Evolutionary conservation across 179 eudicot species (phyloP).

Genomic region (Drosera spatulata): DNA sequence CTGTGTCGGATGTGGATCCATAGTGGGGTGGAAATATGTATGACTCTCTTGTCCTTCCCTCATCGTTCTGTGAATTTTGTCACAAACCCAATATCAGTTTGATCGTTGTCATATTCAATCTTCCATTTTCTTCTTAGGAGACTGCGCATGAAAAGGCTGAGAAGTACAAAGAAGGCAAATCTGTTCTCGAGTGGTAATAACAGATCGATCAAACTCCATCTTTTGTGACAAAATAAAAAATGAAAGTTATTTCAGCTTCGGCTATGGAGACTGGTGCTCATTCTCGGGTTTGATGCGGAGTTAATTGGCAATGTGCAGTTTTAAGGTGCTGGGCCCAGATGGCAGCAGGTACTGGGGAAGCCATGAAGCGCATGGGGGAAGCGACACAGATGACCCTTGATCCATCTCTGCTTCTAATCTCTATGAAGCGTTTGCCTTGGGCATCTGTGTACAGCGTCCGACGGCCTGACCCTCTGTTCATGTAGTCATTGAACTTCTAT

Average conservation of each 20-base stretch:
- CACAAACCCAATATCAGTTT: no score
- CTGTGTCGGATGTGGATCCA: constrained; percentile 88
- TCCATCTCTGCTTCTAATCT: neutral
- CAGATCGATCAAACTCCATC: constrained; percentile 15
- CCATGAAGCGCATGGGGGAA: constrained; percentile 65
- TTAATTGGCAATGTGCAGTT: constrained; percentile 24
- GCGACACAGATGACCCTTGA: constrained; percentile 43
- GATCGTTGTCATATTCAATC: constrained; percentile 13
- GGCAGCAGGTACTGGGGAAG: constrained; percentile 64
- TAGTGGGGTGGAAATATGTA: constrained; percentile 99
- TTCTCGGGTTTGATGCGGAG: no score
- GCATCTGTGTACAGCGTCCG: no score
- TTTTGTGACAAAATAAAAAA: no score
- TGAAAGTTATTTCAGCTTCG: no score
- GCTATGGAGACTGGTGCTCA: no score
- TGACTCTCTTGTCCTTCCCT: constrained; percentile 17
- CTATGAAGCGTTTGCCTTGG: no score
- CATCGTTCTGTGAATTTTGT: neutral
- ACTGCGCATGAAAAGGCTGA: constrained; percentile 78
- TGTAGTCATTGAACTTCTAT: no score
- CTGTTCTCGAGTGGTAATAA: constrained; percentile 89
- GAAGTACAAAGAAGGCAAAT: constrained; percentile 99
- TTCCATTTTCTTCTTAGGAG: constrained; percentile 37
- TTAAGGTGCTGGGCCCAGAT: constrained; percentile 72
- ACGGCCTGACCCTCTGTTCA: no score